phyloP scores from a whole-genome alignment of 306 rosid species.

The Pterocarpus santalinus region DNA sequence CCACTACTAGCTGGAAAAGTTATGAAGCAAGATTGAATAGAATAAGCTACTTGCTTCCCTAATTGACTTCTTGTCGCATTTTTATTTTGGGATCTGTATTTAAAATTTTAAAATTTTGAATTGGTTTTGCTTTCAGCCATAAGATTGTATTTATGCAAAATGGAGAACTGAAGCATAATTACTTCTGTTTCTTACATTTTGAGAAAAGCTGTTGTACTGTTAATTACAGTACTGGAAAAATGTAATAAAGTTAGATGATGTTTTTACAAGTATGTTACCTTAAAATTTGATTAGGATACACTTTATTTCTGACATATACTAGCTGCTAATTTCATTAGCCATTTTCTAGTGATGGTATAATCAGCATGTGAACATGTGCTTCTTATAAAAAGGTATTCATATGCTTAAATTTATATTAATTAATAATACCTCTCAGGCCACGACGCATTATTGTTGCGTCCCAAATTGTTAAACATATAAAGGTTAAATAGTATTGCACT shows the following conservation, averaged over 20 bases:
- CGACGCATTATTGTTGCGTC: conserved; percentile 15
- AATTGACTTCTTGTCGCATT: neutral
- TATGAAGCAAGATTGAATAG: neutral
- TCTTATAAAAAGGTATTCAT: neutral
- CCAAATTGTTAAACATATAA: conserved; percentile 27
- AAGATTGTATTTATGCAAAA: neutral
- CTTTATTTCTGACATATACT: conserved; percentile 11
- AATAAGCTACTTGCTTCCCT: neutral
- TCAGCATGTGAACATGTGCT: neutral
- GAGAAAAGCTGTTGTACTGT: neutral
- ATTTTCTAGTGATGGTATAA: conserved; percentile 24
- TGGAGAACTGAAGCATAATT: neutral
- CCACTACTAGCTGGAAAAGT: neutral
- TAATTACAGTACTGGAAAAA: neutral
- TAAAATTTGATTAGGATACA: conserved; percentile 9
- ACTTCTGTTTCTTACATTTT: neutral
- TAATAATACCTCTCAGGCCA: neutral
- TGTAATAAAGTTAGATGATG: neutral
- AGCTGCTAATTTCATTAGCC: conserved; percentile 6
- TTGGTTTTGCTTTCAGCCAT: conserved; percentile 8
- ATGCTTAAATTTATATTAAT: conserved; percentile 12
- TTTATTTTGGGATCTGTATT: conserved; percentile 3
- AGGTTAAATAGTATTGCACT: neutral
- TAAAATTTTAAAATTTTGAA: neutral
- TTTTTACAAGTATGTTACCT: conserved; percentile 18